These are phyloP conservation scores for Dothidotthia symphoricarpi DNA, from an alignment of 2,329 filamentous ascomycete genomes.

Conservation along the genomic window DNA sequence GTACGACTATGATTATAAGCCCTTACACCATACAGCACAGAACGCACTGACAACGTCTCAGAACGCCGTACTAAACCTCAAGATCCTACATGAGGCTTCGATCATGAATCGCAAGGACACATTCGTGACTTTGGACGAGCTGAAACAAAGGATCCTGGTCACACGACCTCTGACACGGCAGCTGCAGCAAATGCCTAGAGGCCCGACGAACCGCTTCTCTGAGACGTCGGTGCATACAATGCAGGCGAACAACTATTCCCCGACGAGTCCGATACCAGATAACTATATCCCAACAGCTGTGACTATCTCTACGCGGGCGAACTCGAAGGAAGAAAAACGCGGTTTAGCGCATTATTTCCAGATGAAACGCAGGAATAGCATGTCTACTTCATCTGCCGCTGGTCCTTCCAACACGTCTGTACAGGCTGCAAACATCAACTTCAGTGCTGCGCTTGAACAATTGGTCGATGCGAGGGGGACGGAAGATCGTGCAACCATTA, in stretches of 20 bases:
- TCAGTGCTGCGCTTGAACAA: constrained; percentile 25
- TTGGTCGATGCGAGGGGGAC: constrained; percentile 17
- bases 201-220: constrained; percentile 6
- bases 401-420: constrained; percentile 4
- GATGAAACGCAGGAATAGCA: constrained; percentile 15
- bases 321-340: constrained; percentile 16
- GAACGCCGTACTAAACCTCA: constrained; percentile 34
- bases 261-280: constrained; percentile 9
- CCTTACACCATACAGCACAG: neutral
- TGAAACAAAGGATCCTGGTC: constrained; percentile 40
- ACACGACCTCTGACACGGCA: constrained; percentile 22
- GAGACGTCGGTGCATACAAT: constrained; percentile 16
- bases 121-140: constrained; percentile 35
- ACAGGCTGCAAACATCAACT: constrained; percentile 13
- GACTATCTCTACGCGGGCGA: constrained; percentile 12
- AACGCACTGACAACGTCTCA: no score
- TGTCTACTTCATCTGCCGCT: constrained; percentile 6
- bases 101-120: constrained; percentile 38
- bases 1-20: neutral
- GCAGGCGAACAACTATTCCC: constrained; percentile 10
- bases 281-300: constrained; percentile 22
- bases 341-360: constrained; percentile 26
- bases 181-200: constrained; percentile 6
- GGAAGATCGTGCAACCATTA: constrained; percentile 23
- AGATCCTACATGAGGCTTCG: constrained; percentile 38